Conservation (phyloP, 768 basidiomycete genomes). For the Boletellus emodensis region DNA sequence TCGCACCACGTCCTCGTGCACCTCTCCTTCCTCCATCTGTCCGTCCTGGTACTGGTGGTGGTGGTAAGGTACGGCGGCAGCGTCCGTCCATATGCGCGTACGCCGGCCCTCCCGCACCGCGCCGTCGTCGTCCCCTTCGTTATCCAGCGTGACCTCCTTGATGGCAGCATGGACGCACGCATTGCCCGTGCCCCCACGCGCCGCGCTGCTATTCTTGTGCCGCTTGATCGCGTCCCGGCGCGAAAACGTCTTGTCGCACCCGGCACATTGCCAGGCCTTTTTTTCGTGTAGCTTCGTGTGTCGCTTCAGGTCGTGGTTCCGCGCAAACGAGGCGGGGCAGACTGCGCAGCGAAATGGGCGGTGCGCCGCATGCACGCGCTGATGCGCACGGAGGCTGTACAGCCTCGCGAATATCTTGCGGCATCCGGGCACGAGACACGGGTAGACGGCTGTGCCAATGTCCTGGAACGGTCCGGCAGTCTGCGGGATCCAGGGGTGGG, state of each 20-base stretch:
- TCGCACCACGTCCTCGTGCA: slow-evolving; percentile 44
- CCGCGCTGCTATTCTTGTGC: slow-evolving; percentile 60
- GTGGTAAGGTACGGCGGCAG: slow-evolving; percentile 37
- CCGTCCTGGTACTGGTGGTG: slow-evolving; percentile 11
- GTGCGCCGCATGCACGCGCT: slow-evolving; percentile 59
- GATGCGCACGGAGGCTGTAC: slow-evolving; percentile 67
- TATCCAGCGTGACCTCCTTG: slow-evolving; percentile 52
- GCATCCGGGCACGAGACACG: slow-evolving; percentile 65
- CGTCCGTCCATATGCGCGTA: slow-evolving; percentile 61
- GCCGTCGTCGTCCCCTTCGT: slow-evolving; percentile 33
- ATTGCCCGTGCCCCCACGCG: slow-evolving; percentile 47
- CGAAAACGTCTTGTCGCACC: slow-evolving; percentile 72
- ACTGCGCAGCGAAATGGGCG: slow-evolving; percentile 60
- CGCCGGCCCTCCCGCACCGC: slow-evolving; percentile 53
- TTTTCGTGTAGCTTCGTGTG: slow-evolving; percentile 69
- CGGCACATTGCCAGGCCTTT: slow-evolving; percentile 69
- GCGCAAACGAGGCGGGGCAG: slow-evolving; percentile 73
- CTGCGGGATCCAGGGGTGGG: slow-evolving; percentile 29
- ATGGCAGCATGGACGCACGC: slow-evolving; percentile 56
- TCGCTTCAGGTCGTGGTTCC: slow-evolving; percentile 79
- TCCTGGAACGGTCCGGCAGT: slow-evolving; percentile 37
- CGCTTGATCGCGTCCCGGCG: slow-evolving; percentile 77
- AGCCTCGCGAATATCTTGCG: slow-evolving; percentile 66
- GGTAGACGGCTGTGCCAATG: slow-evolving; percentile 75
- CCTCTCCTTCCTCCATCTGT: slow-evolving; percentile 58